A percentile compares a stretch with the other conserved stretches of the same genome.
phyloP scores from a whole-genome alignment of 78 protist genomes.

The Planoprotostelium fungivorum region DNA sequence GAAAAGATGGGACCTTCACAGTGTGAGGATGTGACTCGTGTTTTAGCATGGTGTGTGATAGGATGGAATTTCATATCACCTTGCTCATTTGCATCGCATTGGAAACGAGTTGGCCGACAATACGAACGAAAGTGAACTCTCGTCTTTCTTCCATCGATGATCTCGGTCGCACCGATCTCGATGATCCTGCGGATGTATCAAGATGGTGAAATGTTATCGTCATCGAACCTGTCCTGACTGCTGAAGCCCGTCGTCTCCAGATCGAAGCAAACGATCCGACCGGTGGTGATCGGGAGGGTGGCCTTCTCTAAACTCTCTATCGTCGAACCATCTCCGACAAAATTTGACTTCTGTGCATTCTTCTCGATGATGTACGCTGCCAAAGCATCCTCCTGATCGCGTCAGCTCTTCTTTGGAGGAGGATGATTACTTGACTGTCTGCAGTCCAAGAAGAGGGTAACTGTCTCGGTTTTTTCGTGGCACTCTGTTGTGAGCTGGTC shows the following conservation, averaged over 20 bases:
- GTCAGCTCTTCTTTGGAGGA: no score
- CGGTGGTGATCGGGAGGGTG: slow-evolving; percentile 19
- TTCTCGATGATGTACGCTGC: no score
- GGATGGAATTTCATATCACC: neutral
- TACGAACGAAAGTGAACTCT: neutral
- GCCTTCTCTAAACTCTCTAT: neutral
- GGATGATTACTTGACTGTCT: no score
- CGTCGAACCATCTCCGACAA: no score
- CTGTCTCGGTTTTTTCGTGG: no score
- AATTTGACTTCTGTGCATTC: no score
- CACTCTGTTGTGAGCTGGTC: no score
- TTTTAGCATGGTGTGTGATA: neutral
- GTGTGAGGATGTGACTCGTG: neutral
- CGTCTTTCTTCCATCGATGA: slow-evolving; percentile 42
- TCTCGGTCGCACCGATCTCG: slow-evolving; percentile 57
- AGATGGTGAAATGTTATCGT: neutral
- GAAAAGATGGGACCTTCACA: neutral
- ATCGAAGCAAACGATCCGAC: slow-evolving; percentile 61
- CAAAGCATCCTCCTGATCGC: no score
- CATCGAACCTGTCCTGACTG: slow-evolving; percentile 10
- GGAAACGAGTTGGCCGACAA: neutral
- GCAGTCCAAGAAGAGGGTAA: no score
- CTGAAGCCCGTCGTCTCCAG: slow-evolving; percentile 58
- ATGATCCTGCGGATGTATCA: slow-evolving; percentile 6
- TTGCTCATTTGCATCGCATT: neutral